These are phyloP conservation scores for Prunus yedoensis DNA, from an alignment of 331 rosid genomes.

Conservation along the genomic window DNA sequence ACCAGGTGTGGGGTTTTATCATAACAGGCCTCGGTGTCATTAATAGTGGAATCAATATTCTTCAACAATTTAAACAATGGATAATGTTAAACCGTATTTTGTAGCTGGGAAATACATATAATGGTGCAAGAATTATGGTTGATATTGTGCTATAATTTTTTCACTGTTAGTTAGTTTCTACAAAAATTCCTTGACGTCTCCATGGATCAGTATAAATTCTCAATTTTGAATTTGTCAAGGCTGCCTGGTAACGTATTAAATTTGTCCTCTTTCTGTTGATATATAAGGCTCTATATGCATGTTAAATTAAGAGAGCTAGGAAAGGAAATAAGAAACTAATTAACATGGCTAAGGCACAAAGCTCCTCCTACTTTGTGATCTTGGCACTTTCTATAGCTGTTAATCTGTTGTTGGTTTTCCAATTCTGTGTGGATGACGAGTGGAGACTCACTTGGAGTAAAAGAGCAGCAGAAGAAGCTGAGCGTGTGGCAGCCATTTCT, in stretches of 20 bases:
- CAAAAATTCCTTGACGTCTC: too few relatives aligned
- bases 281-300: background rate
- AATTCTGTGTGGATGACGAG: background rate
- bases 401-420: conserved; percentile 3
- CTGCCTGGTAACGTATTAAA: too few relatives aligned
- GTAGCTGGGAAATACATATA: too few relatives aligned
- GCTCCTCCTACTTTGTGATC: background rate
- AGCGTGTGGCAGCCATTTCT: conserved; percentile 41
- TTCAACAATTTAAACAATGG: too few relatives aligned
- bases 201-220: too few relatives aligned
- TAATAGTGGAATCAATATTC: too few relatives aligned
- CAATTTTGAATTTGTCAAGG: too few relatives aligned
- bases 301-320: background rate
- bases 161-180: too few relatives aligned
- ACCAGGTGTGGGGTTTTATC: too few relatives aligned
- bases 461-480: conserved; percentile 53
- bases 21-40: rapidly evolving
- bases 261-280: background rate
- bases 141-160: too few relatives aligned
- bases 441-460: conserved; percentile 38
- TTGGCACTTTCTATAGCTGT: conserved; percentile 11
- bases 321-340: background rate
- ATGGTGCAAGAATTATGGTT: too few relatives aligned
- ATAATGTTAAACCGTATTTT: too few relatives aligned
- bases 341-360: background rate